phyloP scores from a whole-genome alignment of 306 rosid genomes.

The Fragaria iinumae region DNA sequence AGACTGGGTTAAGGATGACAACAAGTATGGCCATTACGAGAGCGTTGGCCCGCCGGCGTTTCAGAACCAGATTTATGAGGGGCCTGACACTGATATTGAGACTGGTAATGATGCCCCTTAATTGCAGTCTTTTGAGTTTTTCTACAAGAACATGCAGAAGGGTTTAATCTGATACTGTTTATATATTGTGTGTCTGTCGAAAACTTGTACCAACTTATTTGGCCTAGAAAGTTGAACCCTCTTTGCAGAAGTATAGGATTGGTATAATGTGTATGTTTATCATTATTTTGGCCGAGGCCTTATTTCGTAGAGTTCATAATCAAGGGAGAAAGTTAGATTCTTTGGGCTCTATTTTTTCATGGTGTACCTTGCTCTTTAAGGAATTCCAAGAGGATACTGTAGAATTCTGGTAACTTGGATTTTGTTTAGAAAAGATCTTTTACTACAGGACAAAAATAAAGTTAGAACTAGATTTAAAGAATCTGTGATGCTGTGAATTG shows the following conservation, averaged over 20 bases:
- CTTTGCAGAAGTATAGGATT: neutral
- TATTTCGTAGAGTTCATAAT: neutral
- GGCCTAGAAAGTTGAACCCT: neutral
- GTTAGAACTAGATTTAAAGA: neutral
- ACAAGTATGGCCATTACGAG: conserved; percentile 90
- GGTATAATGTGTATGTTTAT: neutral
- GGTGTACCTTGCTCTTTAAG: neutral
- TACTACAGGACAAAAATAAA: neutral
- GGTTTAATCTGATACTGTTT: neutral
- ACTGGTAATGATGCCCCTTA: conserved; percentile 52
- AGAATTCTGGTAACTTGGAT: neutral
- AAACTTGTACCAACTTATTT: neutral
- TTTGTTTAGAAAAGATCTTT: neutral
- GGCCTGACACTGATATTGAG: conserved; percentile 96
- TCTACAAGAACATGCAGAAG: neutral
- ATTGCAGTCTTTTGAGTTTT: neutral
- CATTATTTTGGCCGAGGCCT: neutral
- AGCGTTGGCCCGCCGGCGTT: conserved; percentile 63
- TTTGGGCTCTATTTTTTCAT: neutral
- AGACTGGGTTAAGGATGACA: conserved; percentile 95
- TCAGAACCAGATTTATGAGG: conserved; percentile 89
- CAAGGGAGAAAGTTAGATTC: neutral
- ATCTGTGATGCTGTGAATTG: neutral
- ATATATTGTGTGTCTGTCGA: neutral
- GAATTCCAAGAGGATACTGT: neutral